Evolutionary conservation across 1,284 basidiomycete genomes (phyloP), one percentile per base, ranked within the genome.

Genomic region (Cutaneotrichosporon sp.): DNA sequence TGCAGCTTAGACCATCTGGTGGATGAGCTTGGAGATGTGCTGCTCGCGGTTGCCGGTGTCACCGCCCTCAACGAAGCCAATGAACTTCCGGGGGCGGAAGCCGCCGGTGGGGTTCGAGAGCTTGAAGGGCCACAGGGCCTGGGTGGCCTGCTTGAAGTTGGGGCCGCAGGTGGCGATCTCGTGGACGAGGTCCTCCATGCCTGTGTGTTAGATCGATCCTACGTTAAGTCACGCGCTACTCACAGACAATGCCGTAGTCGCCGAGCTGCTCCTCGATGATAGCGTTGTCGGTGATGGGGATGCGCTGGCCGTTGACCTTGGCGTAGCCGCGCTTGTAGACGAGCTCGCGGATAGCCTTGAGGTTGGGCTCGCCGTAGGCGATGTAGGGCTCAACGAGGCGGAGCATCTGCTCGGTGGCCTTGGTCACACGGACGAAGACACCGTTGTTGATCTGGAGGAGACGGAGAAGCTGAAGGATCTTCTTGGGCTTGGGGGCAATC

Each of bases 261-360:
- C 91, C 90, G 63, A 99, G 91, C 49, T 83, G 74, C 70, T 84
- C 79, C 81, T 99, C 96, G 67, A 98, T 94, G 78, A 97, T 81
- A 61, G 83, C 63, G 80, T 98, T 99, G 81, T 91, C 90, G 71
- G 86, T 80, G 66, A 99, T 86, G 62, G 94, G 93, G 70, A 98
- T 88, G 74, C 94, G 88, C 79, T 97, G 93, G 78, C 90, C 93
- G 84, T 93, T 79, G 76, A 98, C 85, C 82, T 97, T 98, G 77
- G 93, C 96, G 77, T 97, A 97, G 57, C 96, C 96, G 66, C 96
- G 90, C 84, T 98, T 98, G 87, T 98, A 98, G 79, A 98, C 86
- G 61, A 99, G 81, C 77, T 97, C 94, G 65, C 93, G 90, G 74
- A 97, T 86, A 42, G 92, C 85, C 79, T 97, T 97, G 70, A 97